A percentile compares a stretch with the other conserved stretches of the same genome.
phyloP scores from a whole-genome alignment of 1,284 basidiomycete genomes.

The Phlebopus sp. region DNA sequence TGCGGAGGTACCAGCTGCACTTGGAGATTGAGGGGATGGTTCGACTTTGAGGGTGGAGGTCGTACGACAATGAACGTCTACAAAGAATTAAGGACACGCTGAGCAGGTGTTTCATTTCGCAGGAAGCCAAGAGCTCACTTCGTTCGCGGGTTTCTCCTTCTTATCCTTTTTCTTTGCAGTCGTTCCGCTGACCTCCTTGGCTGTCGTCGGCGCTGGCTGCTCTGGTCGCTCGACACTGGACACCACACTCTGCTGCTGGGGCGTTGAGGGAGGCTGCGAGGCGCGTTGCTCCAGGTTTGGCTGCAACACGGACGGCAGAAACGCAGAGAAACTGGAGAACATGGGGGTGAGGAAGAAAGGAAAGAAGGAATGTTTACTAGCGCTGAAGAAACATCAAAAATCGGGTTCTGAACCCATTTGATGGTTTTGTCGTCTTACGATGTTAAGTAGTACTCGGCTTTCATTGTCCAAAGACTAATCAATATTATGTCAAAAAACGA shows the following conservation, averaged over 20 bases:
- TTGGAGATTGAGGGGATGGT: slow-evolving; percentile 90
- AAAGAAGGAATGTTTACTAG: neutral
- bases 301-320: slow-evolving; percentile 57
- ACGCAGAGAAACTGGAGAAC: slow-evolving; percentile 62
- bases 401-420: neutral
- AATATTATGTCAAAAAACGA: neutral
- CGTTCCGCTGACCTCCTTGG: slow-evolving; percentile 15
- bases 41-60: slow-evolving; percentile 78
- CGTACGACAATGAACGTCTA: slow-evolving; percentile 86
- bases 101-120: slow-evolving; percentile 7
- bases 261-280: slow-evolving; percentile 25
- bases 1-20: slow-evolving; percentile 85
- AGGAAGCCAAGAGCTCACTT: slow-evolving; percentile 41
- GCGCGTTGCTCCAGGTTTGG: slow-evolving; percentile 12
- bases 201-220: slow-evolving; percentile 14
- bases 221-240: slow-evolving; percentile 9
- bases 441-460: neutral
- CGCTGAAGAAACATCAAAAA: slow-evolving; percentile 6
- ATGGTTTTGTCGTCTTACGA: neutral
- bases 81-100: slow-evolving; percentile 2
- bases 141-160: slow-evolving; percentile 50
- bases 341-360: slow-evolving; percentile 32
- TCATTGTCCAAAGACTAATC: neutral
- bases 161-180: slow-evolving; percentile 33
- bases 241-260: slow-evolving; percentile 22